Base-by-base conservation (phyloP, 2,329 filamentous ascomycete genomes). In the Arthrobotrys sphaeroides region DNA sequence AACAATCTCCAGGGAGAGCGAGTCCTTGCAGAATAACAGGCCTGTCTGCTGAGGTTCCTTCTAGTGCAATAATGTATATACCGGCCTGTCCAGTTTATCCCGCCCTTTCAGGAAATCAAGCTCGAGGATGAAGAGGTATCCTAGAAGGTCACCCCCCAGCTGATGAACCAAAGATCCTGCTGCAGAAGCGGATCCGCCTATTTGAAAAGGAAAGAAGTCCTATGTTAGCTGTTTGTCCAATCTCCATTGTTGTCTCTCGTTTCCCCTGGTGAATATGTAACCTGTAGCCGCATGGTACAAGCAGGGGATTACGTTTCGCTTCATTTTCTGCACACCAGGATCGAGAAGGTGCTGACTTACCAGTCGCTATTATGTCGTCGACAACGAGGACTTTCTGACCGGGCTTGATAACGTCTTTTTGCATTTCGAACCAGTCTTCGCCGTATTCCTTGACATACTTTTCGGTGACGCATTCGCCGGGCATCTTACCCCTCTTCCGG, bases 311-410 rank as follows among this genome's bases (percentile, higher is more conserved):
- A n/a, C n/a, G 18, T n/a, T 40, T 4, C 20, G 16, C 31, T 55
- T 33, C 7, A 16, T 9, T 5, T 47, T 49, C 62, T 13, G 36
- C 20, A 24, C 9, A 33, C 24, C n/a, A 24, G 2, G 16, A 24
- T 22, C 3, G 22, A 45, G 12, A 28, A 24, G 26, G 31, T 28
- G 10, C 12, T 42, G 12, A 43, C 90, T 83, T 86, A 97, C 94
- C 94, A 78, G 95, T 99, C 69, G 95, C 95, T 85, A 99, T 98
- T 81, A 99, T 96, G 83, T 99, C 95, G 83, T 99, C 95, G 31
- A 99, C 93, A 78, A 99, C 88, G 77, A 99, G 85, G 70, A 97
- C 94, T 83, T 90, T 94, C 85, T 97, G 92, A 36, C 94, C 94
- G 60, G 88, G 87, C 84, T 91, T 90, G 81, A 99, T 90, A 47